Base-by-base conservation (phyloP, 2,329 filamentous ascomycete genomes). In the Endothia cerciana region DNA sequence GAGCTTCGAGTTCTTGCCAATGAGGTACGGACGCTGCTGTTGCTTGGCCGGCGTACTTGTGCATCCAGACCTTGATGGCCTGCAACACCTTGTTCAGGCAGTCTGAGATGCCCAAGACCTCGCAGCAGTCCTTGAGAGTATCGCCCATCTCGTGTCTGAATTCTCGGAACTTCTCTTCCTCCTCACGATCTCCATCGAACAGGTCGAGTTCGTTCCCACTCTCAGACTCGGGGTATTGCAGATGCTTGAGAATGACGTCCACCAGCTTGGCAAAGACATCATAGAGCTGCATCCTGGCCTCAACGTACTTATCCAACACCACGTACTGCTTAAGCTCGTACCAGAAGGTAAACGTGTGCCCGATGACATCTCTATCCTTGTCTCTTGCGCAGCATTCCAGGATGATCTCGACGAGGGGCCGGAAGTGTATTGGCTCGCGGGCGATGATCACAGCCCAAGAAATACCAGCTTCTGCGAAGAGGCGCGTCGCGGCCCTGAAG, bases 121-220 rank as follows among this genome's bases (percentile, higher is more conserved):
- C 92, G 77, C 95, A 99, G 63, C 92, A 92, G 74, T 99, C 95
- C 79, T 99, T 99, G 60, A 99, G 85, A 0, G 97, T 96, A 75
- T 99, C 96, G 43, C 95, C 95, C 93, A 99, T 98, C 62, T 93
- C 89, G 76, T 99, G 95, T 70, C 95, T 87, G 82, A 98, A 99
- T 73, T 97, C 93, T 58, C 95, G 89, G 80, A 99, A 99, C 76
- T 95, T 97, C 73, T 99, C 95, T 77, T 99, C 95, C 68, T 93
- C 90, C 76, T 98, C 95, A 49, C 94, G 89, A 76, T 99, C 95
- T 62, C 95, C 95, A 68, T 97, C 94, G 74, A 99, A 99, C 0
- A 98, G 82, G 76, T 99, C 95, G 15, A 84, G 83, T 71, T 94
- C 89, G 70, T 91, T 88, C 17, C 88, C 86, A 63, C 83, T 84